Evolutionary conservation across 75 land plant genomes (phyloP).

Genomic region (Ceratopteris richardii): DNA sequence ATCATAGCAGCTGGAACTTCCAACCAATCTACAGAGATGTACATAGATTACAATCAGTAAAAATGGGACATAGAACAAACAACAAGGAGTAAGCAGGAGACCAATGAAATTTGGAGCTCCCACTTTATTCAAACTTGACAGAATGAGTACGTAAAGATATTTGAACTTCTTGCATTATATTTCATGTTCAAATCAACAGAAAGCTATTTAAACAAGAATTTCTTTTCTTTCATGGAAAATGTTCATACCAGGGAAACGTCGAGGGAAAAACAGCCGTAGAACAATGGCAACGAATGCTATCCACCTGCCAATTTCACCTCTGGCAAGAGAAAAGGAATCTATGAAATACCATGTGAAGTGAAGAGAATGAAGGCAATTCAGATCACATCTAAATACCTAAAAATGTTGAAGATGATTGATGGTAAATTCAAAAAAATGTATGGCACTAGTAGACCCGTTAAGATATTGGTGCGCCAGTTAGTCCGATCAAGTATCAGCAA

Average conservation of each 20-base stretch:
- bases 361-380: too few species aligned
- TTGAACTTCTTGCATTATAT: not conserved
- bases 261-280: constrained; percentile 75
- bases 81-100: too few species aligned
- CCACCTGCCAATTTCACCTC: constrained; percentile 89
- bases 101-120: too few species aligned
- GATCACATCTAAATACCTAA: constrained; percentile 64
- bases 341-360: too few species aligned
- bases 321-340: too few species aligned
- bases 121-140: not conserved
- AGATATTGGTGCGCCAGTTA: constrained; percentile 85
- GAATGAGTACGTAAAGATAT: not conserved
- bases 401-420: constrained; percentile 38
- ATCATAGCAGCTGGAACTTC: constrained; percentile 80
- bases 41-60: not conserved
- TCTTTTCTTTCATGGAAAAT: too few species aligned
- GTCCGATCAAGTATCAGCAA: constrained; percentile 85
- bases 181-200: constrained; percentile 2
- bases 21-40: constrained; percentile 47
- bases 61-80: too few species aligned
- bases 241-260: constrained; percentile 62
- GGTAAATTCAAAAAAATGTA: constrained; percentile 85
- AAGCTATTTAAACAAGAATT: too few species aligned
- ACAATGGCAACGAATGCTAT: constrained; percentile 81
- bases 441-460: constrained; percentile 75